Conservation (phyloP, 1,139 yeast species). For the Arxiozyma telluris region DNA sequence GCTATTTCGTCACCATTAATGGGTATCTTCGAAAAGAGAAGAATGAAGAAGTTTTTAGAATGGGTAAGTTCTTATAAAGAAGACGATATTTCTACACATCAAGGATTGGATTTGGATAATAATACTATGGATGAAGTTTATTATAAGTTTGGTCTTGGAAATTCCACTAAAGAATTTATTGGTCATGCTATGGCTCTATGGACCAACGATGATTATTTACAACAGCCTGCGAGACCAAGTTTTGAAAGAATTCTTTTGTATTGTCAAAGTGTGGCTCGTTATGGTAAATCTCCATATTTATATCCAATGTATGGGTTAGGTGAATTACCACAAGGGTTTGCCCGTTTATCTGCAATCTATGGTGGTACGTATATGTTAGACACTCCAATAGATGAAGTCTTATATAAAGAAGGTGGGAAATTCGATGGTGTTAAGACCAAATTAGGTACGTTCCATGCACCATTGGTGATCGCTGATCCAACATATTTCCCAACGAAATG, state of each 20-base stretch:
- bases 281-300: constrained; percentile 93
- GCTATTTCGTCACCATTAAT: constrained; percentile 86
- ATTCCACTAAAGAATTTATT: constrained; percentile 89
- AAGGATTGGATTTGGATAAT: constrained; percentile 74
- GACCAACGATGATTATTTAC: constrained; percentile 84
- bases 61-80: constrained; percentile 79
- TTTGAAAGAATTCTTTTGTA: constrained; percentile 79
- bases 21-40: constrained; percentile 94
- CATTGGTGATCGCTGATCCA: constrained; percentile 94
- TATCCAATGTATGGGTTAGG: constrained; percentile 96
- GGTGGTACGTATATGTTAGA: constrained; percentile 99
- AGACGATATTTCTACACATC: constrained; percentile 71
- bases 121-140: constrained; percentile 91
- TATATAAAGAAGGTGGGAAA: constrained; percentile 56
- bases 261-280: constrained; percentile 84
- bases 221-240: constrained; percentile 87
- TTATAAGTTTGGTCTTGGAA: constrained; percentile 81
- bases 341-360: constrained; percentile 90
- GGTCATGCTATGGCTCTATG: constrained; percentile 99
- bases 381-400: constrained; percentile 85
- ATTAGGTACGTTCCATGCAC: constrained; percentile 87
- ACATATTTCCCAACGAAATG: constrained; percentile 94
- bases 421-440: constrained; percentile 84
- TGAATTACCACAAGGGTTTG: constrained; percentile 97
- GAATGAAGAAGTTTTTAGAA: constrained; percentile 87